phyloP scores from a whole-genome alignment of 768 basidiomycete genomes.

The Tubosaeta brunneosetosa region DNA sequence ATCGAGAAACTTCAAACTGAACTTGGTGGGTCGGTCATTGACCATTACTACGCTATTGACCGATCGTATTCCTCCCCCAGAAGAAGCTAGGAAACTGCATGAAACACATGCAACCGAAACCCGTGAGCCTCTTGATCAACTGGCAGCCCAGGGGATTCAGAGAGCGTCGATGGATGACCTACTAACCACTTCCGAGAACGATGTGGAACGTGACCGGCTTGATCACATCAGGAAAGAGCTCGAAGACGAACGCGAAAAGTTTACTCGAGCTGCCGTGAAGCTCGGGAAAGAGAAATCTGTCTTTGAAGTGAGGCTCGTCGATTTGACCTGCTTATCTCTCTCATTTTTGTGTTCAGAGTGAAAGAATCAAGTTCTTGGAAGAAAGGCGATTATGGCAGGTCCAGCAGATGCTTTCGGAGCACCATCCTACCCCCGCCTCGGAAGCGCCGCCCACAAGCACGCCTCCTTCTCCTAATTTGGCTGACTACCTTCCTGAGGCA shows the following conservation, averaged over 20 bases:
- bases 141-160: conserved; percentile 38
- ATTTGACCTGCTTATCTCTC: neutral
- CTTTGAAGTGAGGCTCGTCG: conserved; percentile 52
- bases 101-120: conserved; percentile 40
- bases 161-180: conserved; percentile 40
- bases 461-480: conserved; percentile 19
- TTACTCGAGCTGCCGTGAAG: conserved; percentile 58
- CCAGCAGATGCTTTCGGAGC: conserved; percentile 55
- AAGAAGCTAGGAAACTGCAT: conserved; percentile 44
- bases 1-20: conserved; percentile 52
- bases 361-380: conserved; percentile 55
- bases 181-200: conserved; percentile 47
- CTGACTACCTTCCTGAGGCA: conserved; percentile 24
- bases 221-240: conserved; percentile 52
- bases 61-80: conserved; percentile 28
- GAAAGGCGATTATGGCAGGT: conserved; percentile 75
- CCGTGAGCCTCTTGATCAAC: conserved; percentile 52
- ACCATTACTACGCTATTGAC: conserved; percentile 1
- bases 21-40: conserved; percentile 42
- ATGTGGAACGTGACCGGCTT: conserved; percentile 52
- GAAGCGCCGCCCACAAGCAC: conserved; percentile 21
- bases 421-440: conserved; percentile 38
- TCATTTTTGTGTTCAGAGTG: conserved; percentile 40
- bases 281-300: conserved; percentile 61
- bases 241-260: conserved; percentile 59